Percentiles rank a stretch among this genome's conserved stretches.
These are phyloP conservation scores for Helicocarpus griseus DNA, from an alignment of 2,329 filamentous ascomycete species.

Conservation along the genomic window DNA sequence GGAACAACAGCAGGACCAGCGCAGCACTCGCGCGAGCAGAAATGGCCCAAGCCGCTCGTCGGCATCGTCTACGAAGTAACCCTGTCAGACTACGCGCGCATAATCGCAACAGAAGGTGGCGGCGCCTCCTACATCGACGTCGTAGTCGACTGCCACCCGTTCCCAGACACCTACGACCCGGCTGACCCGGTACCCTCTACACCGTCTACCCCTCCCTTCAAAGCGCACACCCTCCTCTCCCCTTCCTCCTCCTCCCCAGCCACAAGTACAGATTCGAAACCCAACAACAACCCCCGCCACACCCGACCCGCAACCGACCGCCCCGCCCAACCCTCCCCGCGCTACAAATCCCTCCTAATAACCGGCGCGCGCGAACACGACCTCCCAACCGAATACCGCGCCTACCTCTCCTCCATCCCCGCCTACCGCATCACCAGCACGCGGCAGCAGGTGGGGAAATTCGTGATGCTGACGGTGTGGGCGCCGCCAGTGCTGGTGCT, in stretches of 20 bases:
- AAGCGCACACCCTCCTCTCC: conserved; percentile 76
- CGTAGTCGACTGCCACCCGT: conserved; percentile 63
- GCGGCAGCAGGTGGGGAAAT: conserved; percentile 56
- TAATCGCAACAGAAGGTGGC: conserved; percentile 84
- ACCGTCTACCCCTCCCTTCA: conserved; percentile 54
- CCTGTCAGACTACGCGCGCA: conserved; percentile 66
- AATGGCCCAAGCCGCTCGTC: conserved; percentile 73
- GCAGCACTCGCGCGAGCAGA: conserved; percentile 7
- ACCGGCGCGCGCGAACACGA: conserved; percentile 69
- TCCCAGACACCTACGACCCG: conserved; percentile 44
- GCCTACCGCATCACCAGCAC: conserved; percentile 60
- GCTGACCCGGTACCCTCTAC: conserved; percentile 51
- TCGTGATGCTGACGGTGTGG: conserved; percentile 53
- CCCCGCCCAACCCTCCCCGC: conserved; percentile 72
- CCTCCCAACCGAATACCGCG: conserved; percentile 69
- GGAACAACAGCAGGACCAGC: background rate
- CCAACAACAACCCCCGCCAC: background rate
- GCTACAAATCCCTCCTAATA: conserved; percentile 73
- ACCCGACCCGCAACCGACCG: conserved; percentile 20
- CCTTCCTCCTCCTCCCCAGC: conserved; percentile 34
- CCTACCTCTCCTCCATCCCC: conserved; percentile 59
- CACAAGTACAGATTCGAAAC: no score
- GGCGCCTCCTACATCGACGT: conserved; percentile 79
- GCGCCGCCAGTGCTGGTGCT: conserved; percentile 46
- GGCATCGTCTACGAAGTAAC: conserved; percentile 97